These are phyloP conservation scores for Symbiodinium pilosum DNA, from an alignment of 73 alveolate species.

Conservation along the genomic window DNA sequence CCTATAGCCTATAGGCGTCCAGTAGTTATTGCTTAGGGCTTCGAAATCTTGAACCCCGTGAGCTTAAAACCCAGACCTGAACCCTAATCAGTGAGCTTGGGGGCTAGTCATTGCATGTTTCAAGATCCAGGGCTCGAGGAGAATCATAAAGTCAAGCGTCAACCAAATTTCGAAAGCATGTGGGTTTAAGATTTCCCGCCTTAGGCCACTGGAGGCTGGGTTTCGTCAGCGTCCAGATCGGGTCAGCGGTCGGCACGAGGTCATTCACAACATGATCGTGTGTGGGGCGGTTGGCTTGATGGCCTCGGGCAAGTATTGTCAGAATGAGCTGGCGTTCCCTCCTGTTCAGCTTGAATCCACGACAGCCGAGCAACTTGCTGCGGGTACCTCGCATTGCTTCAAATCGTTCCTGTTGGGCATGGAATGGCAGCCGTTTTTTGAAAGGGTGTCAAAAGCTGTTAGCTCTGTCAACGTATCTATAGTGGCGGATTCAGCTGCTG, in stretches of 20 bases:
- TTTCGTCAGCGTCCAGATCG: background rate
- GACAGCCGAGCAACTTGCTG: background rate
- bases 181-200: too few relatives aligned
- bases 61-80: too few relatives aligned
- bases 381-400: background rate
- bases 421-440: background rate
- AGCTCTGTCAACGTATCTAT: background rate
- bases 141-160: too few relatives aligned
- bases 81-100: too few relatives aligned
- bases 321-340: background rate
- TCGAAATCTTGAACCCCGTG: too few relatives aligned
- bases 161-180: too few relatives aligned
- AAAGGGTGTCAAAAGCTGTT: background rate
- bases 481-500: background rate
- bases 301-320: background rate
- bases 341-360: background rate
- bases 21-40: too few relatives aligned
- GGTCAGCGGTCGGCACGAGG: background rate
- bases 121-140: too few relatives aligned
- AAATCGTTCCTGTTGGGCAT: background rate
- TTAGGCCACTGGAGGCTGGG: too few relatives aligned
- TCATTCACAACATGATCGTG: background rate
- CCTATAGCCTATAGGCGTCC: too few relatives aligned
- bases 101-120: too few relatives aligned
- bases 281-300: background rate